phyloP scores from a whole-genome alignment of 257 asterid species.

The Sherardia arvensis region DNA sequence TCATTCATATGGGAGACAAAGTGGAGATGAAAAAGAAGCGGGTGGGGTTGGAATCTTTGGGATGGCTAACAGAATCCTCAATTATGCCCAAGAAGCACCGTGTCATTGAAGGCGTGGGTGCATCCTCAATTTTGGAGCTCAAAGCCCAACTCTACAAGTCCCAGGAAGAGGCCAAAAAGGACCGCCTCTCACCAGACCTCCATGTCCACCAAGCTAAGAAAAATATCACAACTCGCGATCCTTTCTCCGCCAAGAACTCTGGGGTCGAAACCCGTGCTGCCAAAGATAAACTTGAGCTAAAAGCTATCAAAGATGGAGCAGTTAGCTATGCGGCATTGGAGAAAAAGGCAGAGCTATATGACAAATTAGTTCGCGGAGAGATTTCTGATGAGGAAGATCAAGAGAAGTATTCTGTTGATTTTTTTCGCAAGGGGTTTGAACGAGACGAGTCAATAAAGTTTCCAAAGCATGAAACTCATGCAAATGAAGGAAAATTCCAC shows the following conservation, averaged over 20 bases:
- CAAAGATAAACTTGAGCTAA: slow-evolving; percentile 91
- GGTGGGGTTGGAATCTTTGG: slow-evolving; percentile 64
- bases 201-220: slow-evolving; percentile 81
- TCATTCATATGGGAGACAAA: slow-evolving; percentile 38
- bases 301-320: slow-evolving; percentile 82
- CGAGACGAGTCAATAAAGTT: slow-evolving; percentile 26
- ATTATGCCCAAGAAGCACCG: slow-evolving; percentile 95
- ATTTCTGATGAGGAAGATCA: slow-evolving; percentile 83
- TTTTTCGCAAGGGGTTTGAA: slow-evolving; percentile 68
- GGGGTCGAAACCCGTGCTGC: slow-evolving; percentile 88
- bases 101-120: slow-evolving; percentile 81
- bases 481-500: no score
- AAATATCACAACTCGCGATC: slow-evolving; percentile 45
- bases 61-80: slow-evolving; percentile 98
- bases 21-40: slow-evolving; percentile 44
- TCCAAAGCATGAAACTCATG: slow-evolving; percentile 22
- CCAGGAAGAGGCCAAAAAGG: slow-evolving; percentile 71
- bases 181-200: slow-evolving; percentile 49
- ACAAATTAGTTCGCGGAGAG: slow-evolving; percentile 78
- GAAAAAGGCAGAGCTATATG: slow-evolving; percentile 71
- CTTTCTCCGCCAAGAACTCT: slow-evolving; percentile 48
- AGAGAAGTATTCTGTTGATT: slow-evolving; percentile 94
- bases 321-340: slow-evolving; percentile 91
- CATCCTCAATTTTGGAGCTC: slow-evolving; percentile 87
- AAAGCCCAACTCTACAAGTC: slow-evolving; percentile 90